Evolutionary conservation across 345 rosid genomes (phyloP).

Genomic region (Cardamine occulta): DNA sequence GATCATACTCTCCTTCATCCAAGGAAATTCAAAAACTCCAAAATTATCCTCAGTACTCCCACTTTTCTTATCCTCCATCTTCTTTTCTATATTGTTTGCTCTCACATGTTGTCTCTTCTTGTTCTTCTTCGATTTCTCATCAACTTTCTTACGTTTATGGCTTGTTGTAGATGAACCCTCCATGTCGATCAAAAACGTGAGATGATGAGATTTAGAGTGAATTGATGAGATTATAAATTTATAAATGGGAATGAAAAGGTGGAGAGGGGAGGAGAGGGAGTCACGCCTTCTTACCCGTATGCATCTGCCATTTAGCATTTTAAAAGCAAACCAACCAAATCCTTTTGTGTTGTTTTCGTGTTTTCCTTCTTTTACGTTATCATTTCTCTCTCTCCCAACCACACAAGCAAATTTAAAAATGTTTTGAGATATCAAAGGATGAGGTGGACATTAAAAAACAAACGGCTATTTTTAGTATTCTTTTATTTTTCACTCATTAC

Average conservation of each 20-base stretch:
- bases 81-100: slow-evolving; percentile 28
- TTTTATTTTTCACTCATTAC: not conserved
- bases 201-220: slow-evolving; percentile 23
- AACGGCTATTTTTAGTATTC: slow-evolving; percentile 26
- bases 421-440: slow-evolving; percentile 11
- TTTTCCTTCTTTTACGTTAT: slow-evolving; percentile 39
- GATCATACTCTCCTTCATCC: slow-evolving; percentile 64
- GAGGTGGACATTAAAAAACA: slow-evolving; percentile 21
- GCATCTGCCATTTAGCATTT: slow-evolving; percentile 36
- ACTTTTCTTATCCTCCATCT: slow-evolving; percentile 13
- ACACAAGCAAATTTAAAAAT: slow-evolving; percentile 13
- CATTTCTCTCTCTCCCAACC: slow-evolving; percentile 21
- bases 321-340: slow-evolving; percentile 35
- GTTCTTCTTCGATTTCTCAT: slow-evolving; percentile 18
- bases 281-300: slow-evolving; percentile 45
- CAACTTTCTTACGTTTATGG: slow-evolving; percentile 34
- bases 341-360: slow-evolving; percentile 41
- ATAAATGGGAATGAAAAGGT: not conserved
- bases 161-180: slow-evolving; percentile 24
- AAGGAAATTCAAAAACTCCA: slow-evolving; percentile 71
- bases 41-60: slow-evolving; percentile 24
- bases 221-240: slow-evolving; percentile 10
- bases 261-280: slow-evolving; percentile 41
- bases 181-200: slow-evolving; percentile 10
- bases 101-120: slow-evolving; percentile 42